Evolutionary conservation across 306 rosid species (phyloP).

Genomic region (Oxytropis ochrocephala): DNA sequence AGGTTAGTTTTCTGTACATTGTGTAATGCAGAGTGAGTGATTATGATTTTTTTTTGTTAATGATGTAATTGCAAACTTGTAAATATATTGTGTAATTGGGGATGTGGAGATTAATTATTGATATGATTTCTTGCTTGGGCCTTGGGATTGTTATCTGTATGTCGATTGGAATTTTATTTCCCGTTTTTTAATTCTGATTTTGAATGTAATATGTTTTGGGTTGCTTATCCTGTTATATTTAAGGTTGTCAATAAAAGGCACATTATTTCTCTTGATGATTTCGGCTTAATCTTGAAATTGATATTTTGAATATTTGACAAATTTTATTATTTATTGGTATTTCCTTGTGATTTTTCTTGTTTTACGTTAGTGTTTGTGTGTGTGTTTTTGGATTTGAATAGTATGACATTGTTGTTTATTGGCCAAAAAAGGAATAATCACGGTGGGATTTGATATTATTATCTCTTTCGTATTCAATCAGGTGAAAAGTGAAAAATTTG

Average conservation of each 20-base stretch:
- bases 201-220: not conserved
- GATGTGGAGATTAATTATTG: not conserved
- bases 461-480: slow-evolving; percentile 28
- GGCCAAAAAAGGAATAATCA: not conserved
- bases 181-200: not conserved
- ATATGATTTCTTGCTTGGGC: not conserved
- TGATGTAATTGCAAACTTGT: not conserved
- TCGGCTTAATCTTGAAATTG: not conserved
- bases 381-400: slow-evolving; percentile 6
- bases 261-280: not conserved
- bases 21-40: not conserved
- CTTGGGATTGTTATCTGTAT: not conserved
- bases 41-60: not conserved
- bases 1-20: slow-evolving; percentile 50
- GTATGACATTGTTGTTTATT: not conserved
- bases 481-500: slow-evolving; percentile 68
- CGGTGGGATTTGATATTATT: not conserved
- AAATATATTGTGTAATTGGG: not conserved
- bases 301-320: slow-evolving; percentile 5
- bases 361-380: not conserved
- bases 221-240: not conserved
- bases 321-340: not conserved
- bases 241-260: not conserved
- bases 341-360: not conserved
- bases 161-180: slow-evolving; percentile 1